Conservation (phyloP, 805 yeast genomes). For the Kazachstania viticola region DNA sequence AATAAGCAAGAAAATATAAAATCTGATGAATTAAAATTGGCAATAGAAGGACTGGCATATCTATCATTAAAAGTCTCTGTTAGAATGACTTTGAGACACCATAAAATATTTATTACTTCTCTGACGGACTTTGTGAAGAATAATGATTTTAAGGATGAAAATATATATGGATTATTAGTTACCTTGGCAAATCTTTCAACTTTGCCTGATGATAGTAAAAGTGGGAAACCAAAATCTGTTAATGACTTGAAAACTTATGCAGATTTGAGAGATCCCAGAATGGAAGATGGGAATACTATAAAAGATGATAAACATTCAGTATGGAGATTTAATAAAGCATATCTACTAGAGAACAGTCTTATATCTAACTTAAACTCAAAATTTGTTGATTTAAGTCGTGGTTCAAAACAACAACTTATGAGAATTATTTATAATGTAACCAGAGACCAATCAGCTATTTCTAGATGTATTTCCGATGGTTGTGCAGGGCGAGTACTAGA, state of each 20-base stretch:
- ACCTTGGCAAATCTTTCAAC: constrained; percentile 26
- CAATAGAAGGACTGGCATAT: constrained; percentile 40
- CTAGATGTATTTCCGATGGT: constrained; percentile 36
- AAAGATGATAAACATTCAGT: constrained; percentile 6
- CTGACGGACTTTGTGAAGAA: constrained; percentile 17
- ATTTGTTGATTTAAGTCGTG: constrained; percentile 9
- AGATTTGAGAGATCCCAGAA: constrained; percentile 17
- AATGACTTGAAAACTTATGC: constrained; percentile 25
- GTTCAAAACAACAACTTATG: constrained; percentile 24
- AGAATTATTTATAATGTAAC: constrained; percentile 25
- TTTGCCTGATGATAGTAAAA: constrained; percentile 9
- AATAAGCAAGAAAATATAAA: background rate
- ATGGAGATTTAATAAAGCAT: constrained; percentile 9
- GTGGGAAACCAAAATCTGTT: constrained; percentile 13
- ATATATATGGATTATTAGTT: constrained; percentile 25
- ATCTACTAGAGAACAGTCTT: constrained; percentile 12
- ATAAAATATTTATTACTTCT: constrained; percentile 26
- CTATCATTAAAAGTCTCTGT: constrained; percentile 33
- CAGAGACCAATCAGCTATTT: constrained; percentile 10
- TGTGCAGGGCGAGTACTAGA: constrained; percentile 31
- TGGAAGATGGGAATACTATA: constrained; percentile 5
- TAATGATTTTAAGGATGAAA: constrained; percentile 6
- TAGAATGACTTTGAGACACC: constrained; percentile 28
- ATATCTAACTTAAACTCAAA: constrained; percentile 12
- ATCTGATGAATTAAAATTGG: constrained; percentile 3